These are phyloP conservation scores for Termitomyces sp. DNA, from an alignment of 768 basidiomycete genomes.

Conservation along the genomic window DNA sequence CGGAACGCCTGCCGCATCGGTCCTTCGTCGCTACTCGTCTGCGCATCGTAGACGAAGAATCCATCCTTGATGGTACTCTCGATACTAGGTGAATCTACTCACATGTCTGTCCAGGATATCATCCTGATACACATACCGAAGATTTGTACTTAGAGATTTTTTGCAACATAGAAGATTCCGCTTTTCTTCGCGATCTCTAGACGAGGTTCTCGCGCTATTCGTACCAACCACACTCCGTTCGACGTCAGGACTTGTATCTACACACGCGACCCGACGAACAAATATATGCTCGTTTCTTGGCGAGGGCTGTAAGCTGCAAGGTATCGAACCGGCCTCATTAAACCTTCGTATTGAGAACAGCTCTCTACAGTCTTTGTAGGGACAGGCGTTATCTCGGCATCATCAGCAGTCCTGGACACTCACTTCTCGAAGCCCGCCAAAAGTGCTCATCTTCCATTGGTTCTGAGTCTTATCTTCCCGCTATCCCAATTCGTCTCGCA, in stretches of 20 bases:
- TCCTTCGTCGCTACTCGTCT: constrained; percentile 12
- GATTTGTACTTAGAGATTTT: neutral
- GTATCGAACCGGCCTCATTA: neutral
- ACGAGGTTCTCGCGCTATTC: neutral
- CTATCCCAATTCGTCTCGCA: neutral
- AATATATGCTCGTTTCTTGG: neutral
- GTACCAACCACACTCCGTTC: neutral
- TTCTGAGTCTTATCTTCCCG: neutral
- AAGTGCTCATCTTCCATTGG: constrained; percentile 10
- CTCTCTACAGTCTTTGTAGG: neutral
- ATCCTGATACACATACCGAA: neutral
- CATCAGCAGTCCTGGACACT: neutral
- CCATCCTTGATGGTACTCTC: constrained; percentile 10
- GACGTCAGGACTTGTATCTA: neutral
- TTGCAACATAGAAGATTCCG: neutral
- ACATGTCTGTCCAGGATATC: no score
- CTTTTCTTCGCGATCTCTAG: constrained; percentile 1
- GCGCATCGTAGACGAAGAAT: constrained; percentile 14
- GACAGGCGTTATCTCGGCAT: neutral
- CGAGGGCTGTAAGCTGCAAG: neutral
- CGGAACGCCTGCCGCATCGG: constrained; percentile 9
- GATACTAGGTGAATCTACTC: neutral
- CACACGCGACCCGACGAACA: neutral
- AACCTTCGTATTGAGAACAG: neutral
- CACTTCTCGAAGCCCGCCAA: constrained; percentile 1